phyloP scores from a whole-genome alignment of 371 early-diverging fungal species.

The Mortierella sp. region DNA sequence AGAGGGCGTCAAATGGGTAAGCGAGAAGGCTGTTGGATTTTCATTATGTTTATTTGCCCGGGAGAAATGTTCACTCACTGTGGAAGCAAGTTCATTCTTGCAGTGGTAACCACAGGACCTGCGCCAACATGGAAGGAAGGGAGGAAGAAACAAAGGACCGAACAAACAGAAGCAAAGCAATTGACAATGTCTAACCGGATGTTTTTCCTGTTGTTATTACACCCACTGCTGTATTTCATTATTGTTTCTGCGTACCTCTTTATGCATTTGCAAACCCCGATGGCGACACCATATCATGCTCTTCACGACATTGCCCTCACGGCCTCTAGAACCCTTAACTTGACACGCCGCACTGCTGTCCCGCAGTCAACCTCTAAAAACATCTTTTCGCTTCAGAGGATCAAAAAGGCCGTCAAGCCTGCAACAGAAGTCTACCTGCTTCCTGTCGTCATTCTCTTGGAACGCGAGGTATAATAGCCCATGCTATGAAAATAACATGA shows the following conservation, averaged over 20 bases:
- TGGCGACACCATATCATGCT: neutral
- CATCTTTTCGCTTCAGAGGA: conserved; percentile 44
- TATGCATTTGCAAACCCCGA: conserved; percentile 7
- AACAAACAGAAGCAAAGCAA: neutral
- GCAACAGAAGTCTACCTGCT: conserved; percentile 46
- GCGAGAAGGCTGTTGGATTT: conserved; percentile 5
- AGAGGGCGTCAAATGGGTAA: conserved; percentile 47
- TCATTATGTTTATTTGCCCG: neutral
- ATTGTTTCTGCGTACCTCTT: neutral
- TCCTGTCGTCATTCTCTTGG: conserved; percentile 49
- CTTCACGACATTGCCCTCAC: neutral
- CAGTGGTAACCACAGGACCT: neutral
- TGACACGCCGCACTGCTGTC: conserved; percentile 49
- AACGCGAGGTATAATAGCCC: conserved; percentile 35
- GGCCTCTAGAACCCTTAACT: conserved; percentile 32
- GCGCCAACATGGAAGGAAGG: neutral
- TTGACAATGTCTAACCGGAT: neutral
- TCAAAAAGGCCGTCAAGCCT: conserved; percentile 46
- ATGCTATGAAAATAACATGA: neutral
- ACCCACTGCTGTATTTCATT: neutral
- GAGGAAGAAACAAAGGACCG: conserved; percentile 8
- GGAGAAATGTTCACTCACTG: too few relatives aligned
- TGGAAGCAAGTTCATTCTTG: too few relatives aligned
- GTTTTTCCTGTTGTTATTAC: neutral
- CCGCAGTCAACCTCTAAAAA: conserved; percentile 43